A percentile compares a stretch with the other conserved stretches of the same genome.
These are phyloP conservation scores for Ballota nigra DNA, from an alignment of 257 asterid genomes.

Conservation along the genomic window DNA sequence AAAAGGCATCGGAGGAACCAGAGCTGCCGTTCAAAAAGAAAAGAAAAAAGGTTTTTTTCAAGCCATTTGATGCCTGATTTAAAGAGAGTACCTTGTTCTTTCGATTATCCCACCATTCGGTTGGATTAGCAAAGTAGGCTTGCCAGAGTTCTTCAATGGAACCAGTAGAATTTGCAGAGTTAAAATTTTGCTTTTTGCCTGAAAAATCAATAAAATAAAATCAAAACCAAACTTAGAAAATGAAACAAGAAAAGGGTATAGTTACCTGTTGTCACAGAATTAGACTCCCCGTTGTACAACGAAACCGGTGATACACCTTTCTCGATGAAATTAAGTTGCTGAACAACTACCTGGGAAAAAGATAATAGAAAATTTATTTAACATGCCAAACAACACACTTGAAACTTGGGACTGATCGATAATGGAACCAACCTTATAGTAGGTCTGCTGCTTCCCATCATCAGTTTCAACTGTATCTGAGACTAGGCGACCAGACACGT, in stretches of 20 bases:
- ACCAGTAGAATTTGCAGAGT: conserved; percentile 56
- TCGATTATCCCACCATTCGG: conserved; percentile 99
- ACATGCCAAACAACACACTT: background rate
- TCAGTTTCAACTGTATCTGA: conserved; percentile 81
- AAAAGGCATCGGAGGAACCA: background rate
- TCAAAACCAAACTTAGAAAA: background rate
- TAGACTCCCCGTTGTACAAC: conserved; percentile 60
- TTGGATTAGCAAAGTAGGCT: conserved; percentile 90
- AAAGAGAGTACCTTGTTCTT: conserved; percentile 70
- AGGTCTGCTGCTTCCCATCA: conserved; percentile 85
- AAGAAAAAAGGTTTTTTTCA: background rate
- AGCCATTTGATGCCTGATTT: background rate
- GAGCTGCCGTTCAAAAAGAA: background rate
- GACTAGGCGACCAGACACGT: conserved; percentile 73
- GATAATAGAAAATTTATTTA: conserved; percentile 10
- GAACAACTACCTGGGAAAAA: conserved; percentile 74
- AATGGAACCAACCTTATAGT: conserved; percentile 62
- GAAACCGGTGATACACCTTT: conserved; percentile 46
- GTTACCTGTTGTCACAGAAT: conserved; percentile 40
- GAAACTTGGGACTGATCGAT: background rate
- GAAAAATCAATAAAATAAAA: conserved; percentile 20
- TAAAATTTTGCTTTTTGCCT: conserved; percentile 55
- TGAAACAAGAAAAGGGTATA: conserved; percentile 1
- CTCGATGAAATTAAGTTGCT: conserved; percentile 77
- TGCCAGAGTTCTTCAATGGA: conserved; percentile 92